Percentiles rank a stretch among this genome's conserved stretches.
phyloP scores from a whole-genome alignment of 2,329 filamentous ascomycete genomes.

The Nemania sp. region DNA sequence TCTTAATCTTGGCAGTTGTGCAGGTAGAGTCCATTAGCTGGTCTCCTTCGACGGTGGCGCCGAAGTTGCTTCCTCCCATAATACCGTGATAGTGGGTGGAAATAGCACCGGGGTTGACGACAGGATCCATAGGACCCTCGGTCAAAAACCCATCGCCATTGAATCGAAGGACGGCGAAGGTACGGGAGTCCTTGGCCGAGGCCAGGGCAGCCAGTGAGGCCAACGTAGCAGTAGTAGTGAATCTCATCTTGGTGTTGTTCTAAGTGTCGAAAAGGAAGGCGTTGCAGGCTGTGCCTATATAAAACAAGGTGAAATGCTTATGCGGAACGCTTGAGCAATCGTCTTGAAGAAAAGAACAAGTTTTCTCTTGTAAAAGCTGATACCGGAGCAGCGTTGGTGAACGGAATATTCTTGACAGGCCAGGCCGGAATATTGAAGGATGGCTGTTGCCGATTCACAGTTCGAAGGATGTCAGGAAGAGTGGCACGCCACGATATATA shows the following conservation, averaged over 20 bases:
- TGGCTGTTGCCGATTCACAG: constrained; percentile 26
- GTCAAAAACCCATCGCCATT: constrained; percentile 72
- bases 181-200: constrained; percentile 59
- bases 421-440: constrained; percentile 17
- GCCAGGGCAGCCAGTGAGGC: constrained; percentile 54
- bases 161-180: constrained; percentile 78
- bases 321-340: constrained; percentile 31
- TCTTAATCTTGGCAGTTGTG: constrained; percentile 75
- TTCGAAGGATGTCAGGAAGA: constrained; percentile 35
- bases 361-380: constrained; percentile 33
- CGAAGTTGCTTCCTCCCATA: constrained; percentile 77
- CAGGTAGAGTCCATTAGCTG: constrained; percentile 72
- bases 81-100: constrained; percentile 77
- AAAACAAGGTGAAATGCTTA: constrained; percentile 9
- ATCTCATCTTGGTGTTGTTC: constrained; percentile 43
- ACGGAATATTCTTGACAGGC: constrained; percentile 28
- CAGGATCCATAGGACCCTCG: constrained; percentile 73
- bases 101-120: constrained; percentile 70
- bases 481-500: constrained; percentile 41
- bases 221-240: constrained; percentile 40
- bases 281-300: constrained; percentile 28
- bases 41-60: constrained; percentile 70
- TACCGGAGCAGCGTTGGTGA: constrained; percentile 41
- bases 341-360: constrained; percentile 41
- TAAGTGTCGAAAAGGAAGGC: constrained; percentile 20